Conservation (phyloP, 139 green algal species). For the Trebouxia sp. region DNA sequence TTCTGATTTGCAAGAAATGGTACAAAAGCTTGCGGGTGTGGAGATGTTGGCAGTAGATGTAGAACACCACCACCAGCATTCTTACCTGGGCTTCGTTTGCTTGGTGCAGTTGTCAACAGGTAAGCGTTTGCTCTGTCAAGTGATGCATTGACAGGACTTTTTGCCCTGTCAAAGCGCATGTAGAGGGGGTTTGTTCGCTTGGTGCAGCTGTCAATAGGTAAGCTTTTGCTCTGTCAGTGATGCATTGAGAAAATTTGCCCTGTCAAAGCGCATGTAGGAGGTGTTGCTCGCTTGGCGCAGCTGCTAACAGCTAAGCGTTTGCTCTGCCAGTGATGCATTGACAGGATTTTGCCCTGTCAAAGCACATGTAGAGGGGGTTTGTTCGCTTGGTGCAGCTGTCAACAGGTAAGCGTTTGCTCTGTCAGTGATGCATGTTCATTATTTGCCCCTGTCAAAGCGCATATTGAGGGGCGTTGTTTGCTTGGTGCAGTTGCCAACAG, state of each 20-base stretch:
- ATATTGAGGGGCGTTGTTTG: conserved; percentile 77
- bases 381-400: no score
- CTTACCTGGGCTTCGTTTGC: conserved; percentile 74
- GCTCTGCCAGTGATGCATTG: background rate
- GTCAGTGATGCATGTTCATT: no score
- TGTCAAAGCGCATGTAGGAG: no score
- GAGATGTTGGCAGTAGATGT: conserved; percentile 65
- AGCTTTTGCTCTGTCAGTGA: no score
- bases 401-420: no score
- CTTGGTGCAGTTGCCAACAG: conserved; percentile 76
- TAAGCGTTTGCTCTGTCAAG: background rate
- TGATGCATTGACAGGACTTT: background rate
- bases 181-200: background rate
- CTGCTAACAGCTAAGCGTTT: conserved; percentile 53
- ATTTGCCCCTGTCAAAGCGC: no score
- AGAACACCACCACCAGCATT: conserved; percentile 61
- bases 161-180: background rate
- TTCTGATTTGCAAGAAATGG: background rate
- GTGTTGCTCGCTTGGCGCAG: conserved; percentile 77
- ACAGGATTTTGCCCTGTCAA: background rate
- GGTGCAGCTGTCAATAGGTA: no score
- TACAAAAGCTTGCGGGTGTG: conserved; percentile 27
- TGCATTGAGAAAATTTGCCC: no score
- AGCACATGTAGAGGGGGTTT: background rate
- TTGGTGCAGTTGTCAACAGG: conserved; percentile 76